Conservation (phyloP, 805 yeast species). For the Sugiyamaella lignohabitans region DNA sequence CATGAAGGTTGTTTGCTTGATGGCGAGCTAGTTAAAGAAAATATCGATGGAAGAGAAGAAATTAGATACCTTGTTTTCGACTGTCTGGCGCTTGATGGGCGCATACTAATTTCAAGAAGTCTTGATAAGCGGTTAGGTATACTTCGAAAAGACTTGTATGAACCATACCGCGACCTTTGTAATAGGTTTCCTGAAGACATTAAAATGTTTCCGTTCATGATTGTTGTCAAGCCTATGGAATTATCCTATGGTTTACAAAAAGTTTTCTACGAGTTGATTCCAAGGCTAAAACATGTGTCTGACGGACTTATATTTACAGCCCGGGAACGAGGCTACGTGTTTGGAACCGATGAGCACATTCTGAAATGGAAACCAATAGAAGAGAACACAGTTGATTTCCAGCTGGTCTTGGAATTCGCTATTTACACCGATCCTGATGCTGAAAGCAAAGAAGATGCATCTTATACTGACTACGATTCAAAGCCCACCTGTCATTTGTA, state of each 20-base stretch:
- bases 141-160: slow-evolving; percentile 70
- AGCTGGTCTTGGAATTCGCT: slow-evolving; percentile 57
- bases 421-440: slow-evolving; percentile 54
- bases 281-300: slow-evolving; percentile 71
- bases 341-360: slow-evolving; percentile 82
- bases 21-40: slow-evolving; percentile 71
- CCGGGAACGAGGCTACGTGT: slow-evolving; percentile 75
- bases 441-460: slow-evolving; percentile 36
- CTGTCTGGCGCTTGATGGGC: slow-evolving; percentile 77
- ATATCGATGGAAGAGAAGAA: slow-evolving; percentile 45
- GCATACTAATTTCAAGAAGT: slow-evolving; percentile 58
- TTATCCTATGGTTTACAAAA: slow-evolving; percentile 69
- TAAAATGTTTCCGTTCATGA: slow-evolving; percentile 72
- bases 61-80: slow-evolving; percentile 84
- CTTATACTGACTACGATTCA: slow-evolving; percentile 71
- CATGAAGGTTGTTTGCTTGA: slow-evolving; percentile 89
- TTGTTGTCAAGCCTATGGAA: slow-evolving; percentile 83
- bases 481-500: slow-evolving; percentile 63
- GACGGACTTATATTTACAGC: slow-evolving; percentile 95
- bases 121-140: slow-evolving; percentile 73
- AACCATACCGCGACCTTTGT: slow-evolving; percentile 73
- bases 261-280: slow-evolving; percentile 63
- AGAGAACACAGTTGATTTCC: slow-evolving; percentile 90
- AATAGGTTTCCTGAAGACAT: slow-evolving; percentile 65
- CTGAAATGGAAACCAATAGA: slow-evolving; percentile 97